These are phyloP conservation scores for Xylariaceae sp. DNA, from an alignment of 2,329 filamentous ascomycete genomes.

Conservation along the genomic window DNA sequence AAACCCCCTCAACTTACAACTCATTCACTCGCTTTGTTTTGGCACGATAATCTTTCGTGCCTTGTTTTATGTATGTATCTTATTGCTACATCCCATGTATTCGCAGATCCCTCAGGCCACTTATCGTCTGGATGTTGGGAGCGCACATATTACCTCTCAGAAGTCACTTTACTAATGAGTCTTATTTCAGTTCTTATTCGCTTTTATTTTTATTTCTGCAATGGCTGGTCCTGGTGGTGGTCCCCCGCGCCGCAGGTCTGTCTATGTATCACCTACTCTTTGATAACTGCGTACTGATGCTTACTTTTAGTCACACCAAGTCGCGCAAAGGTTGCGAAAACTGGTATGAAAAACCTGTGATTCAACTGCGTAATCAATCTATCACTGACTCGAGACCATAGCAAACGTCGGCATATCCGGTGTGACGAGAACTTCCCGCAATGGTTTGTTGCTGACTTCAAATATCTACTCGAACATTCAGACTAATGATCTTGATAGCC, in stretches of 20 bases:
- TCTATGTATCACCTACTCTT: slow-evolving; percentile 27
- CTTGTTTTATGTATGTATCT: slow-evolving; percentile 39
- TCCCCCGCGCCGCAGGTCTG: slow-evolving; percentile 76
- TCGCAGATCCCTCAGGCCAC: neutral
- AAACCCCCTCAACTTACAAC: slow-evolving; percentile 33
- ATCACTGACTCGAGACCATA: slow-evolving; percentile 37
- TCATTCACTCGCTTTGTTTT: slow-evolving; percentile 41
- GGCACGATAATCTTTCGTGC: slow-evolving; percentile 38
- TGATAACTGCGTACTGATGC: slow-evolving; percentile 30
- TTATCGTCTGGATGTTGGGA: neutral
- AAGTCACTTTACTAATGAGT: slow-evolving; percentile 31
- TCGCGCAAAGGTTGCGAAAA: slow-evolving; percentile 98
- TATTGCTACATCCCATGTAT: neutral
- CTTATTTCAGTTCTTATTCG: slow-evolving; percentile 46
- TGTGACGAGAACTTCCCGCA: slow-evolving; percentile 98
- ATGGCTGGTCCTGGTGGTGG: slow-evolving; percentile 97
- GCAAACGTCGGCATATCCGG: slow-evolving; percentile 93
- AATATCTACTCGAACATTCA: slow-evolving; percentile 16
- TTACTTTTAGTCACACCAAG: slow-evolving; percentile 83
- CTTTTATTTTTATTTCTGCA: slow-evolving; percentile 43
- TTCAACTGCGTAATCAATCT: neutral
- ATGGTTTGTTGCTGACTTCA: slow-evolving; percentile 68
- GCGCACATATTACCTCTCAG: neutral
- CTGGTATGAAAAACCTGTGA: slow-evolving; percentile 59
- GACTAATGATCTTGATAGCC: slow-evolving; percentile 58